These are phyloP conservation scores for Carallia brachiata DNA, from an alignment of 345 rosid species.

Conservation along the genomic window DNA sequence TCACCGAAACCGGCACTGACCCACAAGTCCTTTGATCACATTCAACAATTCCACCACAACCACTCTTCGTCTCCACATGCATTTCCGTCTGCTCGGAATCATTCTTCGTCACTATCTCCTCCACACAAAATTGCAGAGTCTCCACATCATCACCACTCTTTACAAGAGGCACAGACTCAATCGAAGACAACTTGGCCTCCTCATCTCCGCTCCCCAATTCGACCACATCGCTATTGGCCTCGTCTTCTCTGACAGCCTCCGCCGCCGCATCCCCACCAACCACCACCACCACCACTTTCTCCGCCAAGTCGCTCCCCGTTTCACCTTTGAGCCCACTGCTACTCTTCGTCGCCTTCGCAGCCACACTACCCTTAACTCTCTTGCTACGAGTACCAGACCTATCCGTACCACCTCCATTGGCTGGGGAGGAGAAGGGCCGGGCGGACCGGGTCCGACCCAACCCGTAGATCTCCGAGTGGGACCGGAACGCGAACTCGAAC, in stretches of 20 bases:
- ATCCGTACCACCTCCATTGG: slow-evolving; percentile 1
- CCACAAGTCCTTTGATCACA: slow-evolving; percentile 10
- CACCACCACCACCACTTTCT: slow-evolving; percentile 12
- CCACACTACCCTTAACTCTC: slow-evolving; percentile 31
- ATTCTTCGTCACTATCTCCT: slow-evolving; percentile 3
- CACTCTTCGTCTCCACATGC: slow-evolving; percentile 8
- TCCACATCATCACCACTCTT: slow-evolving; percentile 3
- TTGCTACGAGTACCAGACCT: slow-evolving; percentile 11
- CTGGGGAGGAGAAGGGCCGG: neutral
- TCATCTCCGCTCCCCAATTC: slow-evolving; percentile 48
- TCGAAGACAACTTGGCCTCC: slow-evolving; percentile 27
- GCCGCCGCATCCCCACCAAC: slow-evolving; percentile 14
- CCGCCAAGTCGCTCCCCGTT: slow-evolving; percentile 16
- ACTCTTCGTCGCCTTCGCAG: slow-evolving; percentile 14
- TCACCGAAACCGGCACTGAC: slow-evolving; percentile 1
- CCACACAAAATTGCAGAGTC: neutral
- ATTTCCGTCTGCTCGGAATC: neutral
- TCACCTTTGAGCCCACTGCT: slow-evolving; percentile 19
- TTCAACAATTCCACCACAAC: neutral
- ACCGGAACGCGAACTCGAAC: slow-evolving; percentile 74
- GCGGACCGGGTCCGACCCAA: slow-evolving; percentile 74
- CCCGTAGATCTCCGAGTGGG: slow-evolving; percentile 79
- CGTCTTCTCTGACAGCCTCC: slow-evolving; percentile 48
- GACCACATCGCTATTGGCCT: slow-evolving; percentile 68
- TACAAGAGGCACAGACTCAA: slow-evolving; percentile 7